Conservation (phyloP, 352 stramenopile genomes). For the Aphanomyces invadans region DNA sequence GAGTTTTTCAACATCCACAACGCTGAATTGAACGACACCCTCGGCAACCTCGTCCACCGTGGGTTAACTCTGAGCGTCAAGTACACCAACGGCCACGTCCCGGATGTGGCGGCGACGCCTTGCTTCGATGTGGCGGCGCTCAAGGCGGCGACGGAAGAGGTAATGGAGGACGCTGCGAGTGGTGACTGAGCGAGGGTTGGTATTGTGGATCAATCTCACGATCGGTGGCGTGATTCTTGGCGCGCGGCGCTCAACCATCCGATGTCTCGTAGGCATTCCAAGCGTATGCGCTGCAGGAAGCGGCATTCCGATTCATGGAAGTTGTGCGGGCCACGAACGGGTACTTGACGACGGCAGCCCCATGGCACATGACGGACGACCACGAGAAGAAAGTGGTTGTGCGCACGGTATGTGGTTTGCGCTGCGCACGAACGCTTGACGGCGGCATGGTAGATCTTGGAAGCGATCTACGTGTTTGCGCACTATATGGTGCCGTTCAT, state of each 20-base stretch:
- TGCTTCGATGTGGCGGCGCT: conserved; percentile 23
- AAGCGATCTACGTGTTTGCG: conserved; percentile 94
- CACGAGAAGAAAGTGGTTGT: conserved; percentile 87
- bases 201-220: too few species aligned
- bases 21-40: conserved; percentile 87
- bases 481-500: conserved; percentile 96
- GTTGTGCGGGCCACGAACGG: conserved; percentile 93
- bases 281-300: conserved; percentile 87
- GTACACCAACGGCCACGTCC: conserved; percentile 87
- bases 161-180: too few species aligned
- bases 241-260: too few species aligned
- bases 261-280: conserved; percentile 92
- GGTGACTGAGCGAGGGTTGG: too few species aligned
- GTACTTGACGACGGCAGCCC: conserved; percentile 95
- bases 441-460: conserved; percentile 50
- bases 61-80: conserved; percentile 94
- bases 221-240: too few species aligned
- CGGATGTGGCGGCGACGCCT: conserved; percentile 32
- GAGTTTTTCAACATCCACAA: conserved; percentile 97
- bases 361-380: conserved; percentile 95
- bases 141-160: conserved; percentile 26
- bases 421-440: neutral
- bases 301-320: conserved; percentile 84
- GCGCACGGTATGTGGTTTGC: conserved; percentile 43
- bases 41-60: conserved; percentile 96